A percentile compares a stretch with the other conserved stretches of the same genome.
These are phyloP conservation scores for Nyssa sinensis DNA, from an alignment of 148 eudicot species.

Conservation along the genomic window DNA sequence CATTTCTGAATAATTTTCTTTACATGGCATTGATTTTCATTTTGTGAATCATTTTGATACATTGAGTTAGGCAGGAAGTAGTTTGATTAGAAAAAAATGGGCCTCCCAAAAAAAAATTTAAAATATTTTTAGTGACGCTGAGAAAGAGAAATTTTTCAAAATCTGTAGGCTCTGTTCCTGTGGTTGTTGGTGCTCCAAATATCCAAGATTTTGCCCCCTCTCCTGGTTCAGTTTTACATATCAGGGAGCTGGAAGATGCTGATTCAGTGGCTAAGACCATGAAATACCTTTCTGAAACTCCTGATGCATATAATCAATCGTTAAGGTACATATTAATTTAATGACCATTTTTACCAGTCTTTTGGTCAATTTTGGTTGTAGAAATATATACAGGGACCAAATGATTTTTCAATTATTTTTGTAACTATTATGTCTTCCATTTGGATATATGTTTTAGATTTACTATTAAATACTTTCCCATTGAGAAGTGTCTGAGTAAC, in stretches of 20 bases:
- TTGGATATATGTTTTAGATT: not conserved
- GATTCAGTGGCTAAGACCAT: conserved; percentile 72
- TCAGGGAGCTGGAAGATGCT: conserved; percentile 67
- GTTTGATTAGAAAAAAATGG: too few relatives aligned
- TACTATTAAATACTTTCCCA: not conserved
- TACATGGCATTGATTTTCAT: not conserved
- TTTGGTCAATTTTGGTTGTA: not conserved
- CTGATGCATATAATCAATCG: conserved; percentile 73
- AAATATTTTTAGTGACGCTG: not conserved
- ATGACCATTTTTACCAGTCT: not conserved
- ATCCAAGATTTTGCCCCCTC: conserved; percentile 89
- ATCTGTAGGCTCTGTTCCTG: conserved; percentile 70
- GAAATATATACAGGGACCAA: not conserved
- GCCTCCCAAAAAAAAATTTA: not conserved
- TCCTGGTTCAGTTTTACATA: conserved; percentile 68
- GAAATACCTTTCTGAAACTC: conserved; percentile 70
- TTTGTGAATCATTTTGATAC: not conserved
- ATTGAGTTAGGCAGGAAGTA: not conserved
- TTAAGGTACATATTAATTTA: conserved; percentile 45
- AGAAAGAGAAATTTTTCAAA: conserved; percentile 12
- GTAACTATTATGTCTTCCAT: not conserved
- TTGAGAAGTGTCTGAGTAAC: not conserved
- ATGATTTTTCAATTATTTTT: not conserved
- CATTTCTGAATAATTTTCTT: not conserved
- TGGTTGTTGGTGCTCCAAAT: conserved; percentile 95